Evolutionary conservation across 306 rosid species (phyloP).

Genomic region (Corylus americana): DNA sequence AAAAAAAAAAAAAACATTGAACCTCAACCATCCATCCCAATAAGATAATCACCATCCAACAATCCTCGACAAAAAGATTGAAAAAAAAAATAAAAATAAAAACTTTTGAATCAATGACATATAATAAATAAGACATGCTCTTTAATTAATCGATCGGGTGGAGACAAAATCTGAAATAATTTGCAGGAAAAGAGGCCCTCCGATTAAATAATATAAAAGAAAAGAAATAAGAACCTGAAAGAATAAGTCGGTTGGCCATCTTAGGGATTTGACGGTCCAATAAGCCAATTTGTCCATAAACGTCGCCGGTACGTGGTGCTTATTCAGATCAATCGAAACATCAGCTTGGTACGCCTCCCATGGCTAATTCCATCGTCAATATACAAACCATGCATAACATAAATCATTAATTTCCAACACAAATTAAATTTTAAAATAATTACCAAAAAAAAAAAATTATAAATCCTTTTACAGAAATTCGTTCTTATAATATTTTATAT

Average conservation of each 20-base stretch:
- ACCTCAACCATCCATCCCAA: no score
- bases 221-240: constrained; percentile 54
- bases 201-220: not conserved
- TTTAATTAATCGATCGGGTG: no score
- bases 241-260: constrained; percentile 65
- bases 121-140: no score
- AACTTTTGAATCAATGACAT: no score
- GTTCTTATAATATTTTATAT: no score
- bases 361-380: constrained; percentile 44
- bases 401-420: not conserved
- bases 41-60: no score
- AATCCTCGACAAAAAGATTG: no score
- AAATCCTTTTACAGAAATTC: not conserved
- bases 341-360: constrained; percentile 77
- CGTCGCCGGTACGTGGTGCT: constrained; percentile 59
- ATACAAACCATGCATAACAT: not conserved
- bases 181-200: no score
- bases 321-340: constrained; percentile 54
- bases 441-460: not conserved
- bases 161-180: no score
- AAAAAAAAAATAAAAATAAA: no score
- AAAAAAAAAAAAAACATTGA: no score
- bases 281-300: constrained; percentile 71
- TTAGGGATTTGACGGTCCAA: constrained; percentile 66
- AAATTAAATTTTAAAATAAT: not conserved